Base-by-base conservation (phyloP, 1,139 yeast species). In the Candida tetrigidarum region DNA sequence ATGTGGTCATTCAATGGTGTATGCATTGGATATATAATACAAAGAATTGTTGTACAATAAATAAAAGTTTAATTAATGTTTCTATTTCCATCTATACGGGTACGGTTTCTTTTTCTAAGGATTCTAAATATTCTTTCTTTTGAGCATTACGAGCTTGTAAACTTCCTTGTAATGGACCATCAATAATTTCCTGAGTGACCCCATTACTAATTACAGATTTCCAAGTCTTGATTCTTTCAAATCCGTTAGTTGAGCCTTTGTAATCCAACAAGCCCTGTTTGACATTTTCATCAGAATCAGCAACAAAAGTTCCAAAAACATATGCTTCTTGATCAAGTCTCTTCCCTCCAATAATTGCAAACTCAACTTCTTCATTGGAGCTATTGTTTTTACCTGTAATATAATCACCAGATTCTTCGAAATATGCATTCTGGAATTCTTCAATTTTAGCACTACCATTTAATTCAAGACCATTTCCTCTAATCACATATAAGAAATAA, bases 301-400 rank as follows among this genome's bases (percentile, higher is more conserved):
- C 93, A 12, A 86, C 96, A 62, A 89, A 90, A 14, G 97, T 96
- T 9, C 97, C 97, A 59, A 90, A 87, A 62, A 91, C 96, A 30
- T 88, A 87, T 44, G 86, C 76, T 15, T 82, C 80, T 67, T 91
- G 97, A 55, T 88, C 80, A 48, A 90, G 71, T 32, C 80, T 78
- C 63, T 88, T 70, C 41, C 97, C 97, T 25, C 92, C 96, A 50
- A 90, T 71, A 26, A 91, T 55, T 4, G 87, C 82, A 56, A 91
- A 83, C 50, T 81, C 78, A 33, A 58, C 61, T 12, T 55, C 56
- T 3, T 59, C 28, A 56, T 57, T 48, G 12, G 66, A 57, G 7
- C 63, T 66, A 9, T 76, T 73, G 51, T 80, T 80, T 15, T 63
- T 64, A 33, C 86, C 91, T 29, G 59, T 66, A 26, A 86, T 67